Evolutionary conservation across 2,329 filamentous ascomycete genomes (phyloP).

Genomic region (Nannizzia gypsea): DNA sequence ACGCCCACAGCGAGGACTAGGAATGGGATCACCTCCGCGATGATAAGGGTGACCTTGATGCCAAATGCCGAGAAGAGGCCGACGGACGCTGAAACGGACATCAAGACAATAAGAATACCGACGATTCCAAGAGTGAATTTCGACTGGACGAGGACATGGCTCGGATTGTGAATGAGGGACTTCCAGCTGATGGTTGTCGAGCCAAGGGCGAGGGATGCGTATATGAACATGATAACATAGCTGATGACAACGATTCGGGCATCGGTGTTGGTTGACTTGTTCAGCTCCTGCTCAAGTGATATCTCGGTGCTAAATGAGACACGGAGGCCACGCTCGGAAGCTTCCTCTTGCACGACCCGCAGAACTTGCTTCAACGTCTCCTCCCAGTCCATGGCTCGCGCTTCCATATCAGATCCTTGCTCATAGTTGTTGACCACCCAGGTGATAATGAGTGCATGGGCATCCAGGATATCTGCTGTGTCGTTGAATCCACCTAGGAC

Average conservation of each 20-base stretch:
- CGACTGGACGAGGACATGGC: constrained; percentile 78
- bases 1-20: constrained; percentile 92
- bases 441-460: constrained; percentile 72
- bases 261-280: constrained; percentile 96
- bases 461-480: constrained; percentile 52
- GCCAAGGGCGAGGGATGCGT: constrained; percentile 83
- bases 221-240: constrained; percentile 98
- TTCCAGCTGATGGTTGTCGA: constrained; percentile 70
- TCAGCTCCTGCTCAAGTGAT: constrained; percentile 87
- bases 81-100: constrained; percentile 93
- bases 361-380: constrained; percentile 62
- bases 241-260: constrained; percentile 93
- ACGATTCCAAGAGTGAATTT: constrained; percentile 94
- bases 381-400: constrained; percentile 81
- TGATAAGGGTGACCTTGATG: constrained; percentile 91
- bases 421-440: constrained; percentile 87
- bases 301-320: constrained; percentile 93
- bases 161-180: constrained; percentile 69
- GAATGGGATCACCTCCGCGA: constrained; percentile 96
- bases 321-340: constrained; percentile 61
- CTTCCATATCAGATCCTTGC: constrained; percentile 59
- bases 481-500: constrained; percentile 70
- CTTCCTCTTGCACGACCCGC: constrained; percentile 68
- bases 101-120: constrained; percentile 87
- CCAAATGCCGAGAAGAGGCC: constrained; percentile 86